Conservation (phyloP, 2,329 filamentous ascomycete species). For the Hirsutella minnesotensis region DNA sequence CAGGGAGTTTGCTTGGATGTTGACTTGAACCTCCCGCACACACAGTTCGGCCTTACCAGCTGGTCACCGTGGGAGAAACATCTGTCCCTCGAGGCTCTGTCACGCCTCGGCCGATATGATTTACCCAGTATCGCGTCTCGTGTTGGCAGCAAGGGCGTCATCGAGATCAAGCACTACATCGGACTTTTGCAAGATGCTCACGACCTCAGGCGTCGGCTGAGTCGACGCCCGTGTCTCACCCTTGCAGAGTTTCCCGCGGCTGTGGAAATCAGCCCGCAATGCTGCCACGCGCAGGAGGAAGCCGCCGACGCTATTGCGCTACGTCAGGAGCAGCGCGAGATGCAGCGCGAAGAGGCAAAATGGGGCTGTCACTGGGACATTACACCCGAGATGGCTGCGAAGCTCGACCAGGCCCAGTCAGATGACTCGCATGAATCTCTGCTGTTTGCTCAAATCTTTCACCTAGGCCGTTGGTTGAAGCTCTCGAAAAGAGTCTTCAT, state of each 20-base stretch:
- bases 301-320: slow-evolving; percentile 54
- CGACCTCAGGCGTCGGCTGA: slow-evolving; percentile 25
- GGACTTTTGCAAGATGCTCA: slow-evolving; percentile 43
- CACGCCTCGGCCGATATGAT: slow-evolving; percentile 51
- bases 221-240: slow-evolving; percentile 20
- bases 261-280: slow-evolving; percentile 55
- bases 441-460: slow-evolving; percentile 45
- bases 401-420: slow-evolving; percentile 13
- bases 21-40: slow-evolving; percentile 20
- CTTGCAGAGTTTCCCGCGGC: slow-evolving; percentile 57
- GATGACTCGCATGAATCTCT: slow-evolving; percentile 16
- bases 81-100: slow-evolving; percentile 53
- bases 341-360: slow-evolving; percentile 42
- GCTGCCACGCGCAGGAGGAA: slow-evolving; percentile 52
- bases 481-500: slow-evolving; percentile 62
- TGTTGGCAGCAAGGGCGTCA: slow-evolving; percentile 58
- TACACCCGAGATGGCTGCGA: slow-evolving; percentile 24
- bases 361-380: slow-evolving; percentile 60
- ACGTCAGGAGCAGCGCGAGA: slow-evolving; percentile 53
- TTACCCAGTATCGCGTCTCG: slow-evolving; percentile 47
- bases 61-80: slow-evolving; percentile 68
- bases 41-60: slow-evolving; percentile 54
- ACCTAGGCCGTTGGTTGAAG: slow-evolving; percentile 45
- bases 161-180: slow-evolving; percentile 65
- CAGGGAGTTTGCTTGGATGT: slow-evolving; percentile 20